Base-by-base conservation (phyloP, 495 filamentous ascomycete species). In the Darksidea phi region DNA sequence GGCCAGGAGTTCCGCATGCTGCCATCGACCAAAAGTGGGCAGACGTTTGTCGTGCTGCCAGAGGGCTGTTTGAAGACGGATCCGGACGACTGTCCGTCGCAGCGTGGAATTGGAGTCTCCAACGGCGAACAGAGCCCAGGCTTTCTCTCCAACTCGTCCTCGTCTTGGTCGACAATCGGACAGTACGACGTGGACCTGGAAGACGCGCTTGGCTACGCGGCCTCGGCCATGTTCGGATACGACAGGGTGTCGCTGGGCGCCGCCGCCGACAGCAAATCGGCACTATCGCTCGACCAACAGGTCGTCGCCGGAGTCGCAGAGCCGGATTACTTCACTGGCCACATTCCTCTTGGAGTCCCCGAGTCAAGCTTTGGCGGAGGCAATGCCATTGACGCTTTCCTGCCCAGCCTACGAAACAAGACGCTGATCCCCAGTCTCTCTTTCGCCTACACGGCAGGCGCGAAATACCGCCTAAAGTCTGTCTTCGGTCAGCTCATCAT, bases 401-500 rank as follows among this genome's bases (percentile, higher is more conserved):
- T 71, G 5, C 23, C 36, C 24, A 52, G 59, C 17, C 42, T 68
- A 18, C 59, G 68, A 25, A 67, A 63, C 24, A 6, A 42, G 21
- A 47, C 54, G 0, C 55, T 57, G 46, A 69, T 71, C 6, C 69
- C 69, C 0, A 67, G 63, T 32, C 45, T 71, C 7, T 64, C 67
- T 3, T 71, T 61, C 32, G 56, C 41, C 12, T 71, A 71, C 48
- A 71, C 63, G 15, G 69, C 69, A 5, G 69, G 69, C 18, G 67
- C 69, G 24, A 58, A 64, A 36, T 70, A 70, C 55, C 52, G 67
- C 6, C 70, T 80, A n/a, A 80, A 81, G 56, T 70, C 76, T 26
- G 78, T 80, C 4, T 77, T 78, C 52, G 73, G 68, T 15, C 70
- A 59, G 54, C 64, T 75, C 6, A 69, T 67, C n/a, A 51, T 75